phyloP scores from a whole-genome alignment of 116 monocot species.

The Posidonia oceanica region DNA sequence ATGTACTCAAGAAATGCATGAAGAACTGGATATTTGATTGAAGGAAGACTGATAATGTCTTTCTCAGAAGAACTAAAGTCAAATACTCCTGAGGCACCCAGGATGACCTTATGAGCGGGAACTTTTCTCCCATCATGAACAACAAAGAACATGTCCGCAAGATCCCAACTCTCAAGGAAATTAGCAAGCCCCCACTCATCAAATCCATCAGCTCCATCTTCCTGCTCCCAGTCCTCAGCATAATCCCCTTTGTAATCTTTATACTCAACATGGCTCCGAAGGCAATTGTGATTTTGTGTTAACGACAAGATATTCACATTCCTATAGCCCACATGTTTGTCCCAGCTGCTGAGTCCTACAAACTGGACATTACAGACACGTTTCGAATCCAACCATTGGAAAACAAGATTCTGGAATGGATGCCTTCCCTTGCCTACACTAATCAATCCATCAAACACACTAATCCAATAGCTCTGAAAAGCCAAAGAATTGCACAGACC shows the following conservation, averaged over 20 bases:
- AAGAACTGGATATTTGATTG: slow-evolving; percentile 45
- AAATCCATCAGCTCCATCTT: slow-evolving; percentile 19
- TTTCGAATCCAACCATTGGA: slow-evolving; percentile 72
- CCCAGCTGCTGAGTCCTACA: slow-evolving; percentile 93
- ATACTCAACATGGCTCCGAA: slow-evolving; percentile 38
- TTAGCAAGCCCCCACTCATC: slow-evolving; percentile 42
- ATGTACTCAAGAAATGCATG: slow-evolving; percentile 80
- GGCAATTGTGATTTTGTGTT: slow-evolving; percentile 27
- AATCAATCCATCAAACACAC: slow-evolving; percentile 87
- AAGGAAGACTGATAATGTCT: slow-evolving; percentile 45
- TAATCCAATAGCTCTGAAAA: slow-evolving; percentile 90
- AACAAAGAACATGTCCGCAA: slow-evolving; percentile 65
- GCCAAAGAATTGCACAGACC: slow-evolving; percentile 79
- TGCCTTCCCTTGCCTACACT: slow-evolving; percentile 71
- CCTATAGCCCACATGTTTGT: slow-evolving; percentile 93
- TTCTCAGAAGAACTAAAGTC: slow-evolving; percentile 17
- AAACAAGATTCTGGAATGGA: slow-evolving; percentile 76
- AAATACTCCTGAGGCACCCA: slow-evolving; percentile 55
- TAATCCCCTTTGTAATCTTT: slow-evolving; percentile 30
- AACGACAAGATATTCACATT: slow-evolving; percentile 69
- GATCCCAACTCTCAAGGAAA: slow-evolving; percentile 85
- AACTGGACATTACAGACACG: slow-evolving; percentile 68
- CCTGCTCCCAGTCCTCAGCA: slow-evolving; percentile 19
- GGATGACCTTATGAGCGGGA: slow-evolving; percentile 73
- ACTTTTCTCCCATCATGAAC: slow-evolving; percentile 57